Percentiles rank a stretch among this genome's conserved stretches.
These are phyloP conservation scores for Coleophoma cylindrospora DNA, from an alignment of 2,329 filamentous ascomycete genomes.

Conservation along the genomic window DNA sequence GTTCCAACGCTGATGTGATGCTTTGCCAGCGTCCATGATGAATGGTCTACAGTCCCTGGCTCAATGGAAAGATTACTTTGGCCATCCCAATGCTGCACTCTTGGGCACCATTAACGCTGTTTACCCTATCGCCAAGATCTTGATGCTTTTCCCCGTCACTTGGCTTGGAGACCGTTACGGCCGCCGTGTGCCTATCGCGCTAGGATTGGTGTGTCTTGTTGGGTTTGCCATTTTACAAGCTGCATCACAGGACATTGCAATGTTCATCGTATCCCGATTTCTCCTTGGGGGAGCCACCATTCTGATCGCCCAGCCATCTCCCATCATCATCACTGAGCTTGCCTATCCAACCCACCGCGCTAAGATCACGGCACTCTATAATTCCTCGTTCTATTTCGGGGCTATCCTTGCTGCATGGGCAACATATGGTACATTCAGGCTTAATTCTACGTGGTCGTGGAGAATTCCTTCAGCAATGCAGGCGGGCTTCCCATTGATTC, in stretches of 20 bases:
- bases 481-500: constrained; percentile 45
- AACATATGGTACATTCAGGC: constrained; percentile 28
- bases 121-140: constrained; percentile 33
- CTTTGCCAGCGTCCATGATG: constrained; percentile 18
- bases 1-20: no score
- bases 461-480: constrained; percentile 18
- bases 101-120: constrained; percentile 32
- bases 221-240: not conserved
- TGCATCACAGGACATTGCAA: not conserved
- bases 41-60: constrained; percentile 37
- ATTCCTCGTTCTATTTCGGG: constrained; percentile 20
- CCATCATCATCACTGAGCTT: constrained; percentile 9
- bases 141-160: constrained; percentile 30
- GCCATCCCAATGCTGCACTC: constrained; percentile 27
- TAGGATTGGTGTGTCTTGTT: not conserved
- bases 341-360: constrained; percentile 11
- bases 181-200: constrained; percentile 11
- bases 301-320: not conserved
- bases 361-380: not conserved
- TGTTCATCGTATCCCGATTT: not conserved
- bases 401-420: constrained; percentile 33
- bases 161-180: constrained; percentile 32
- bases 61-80: constrained; percentile 36
- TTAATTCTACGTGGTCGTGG: constrained; percentile 32
- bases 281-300: not conserved